Evolutionary conservation across 768 basidiomycete genomes (phyloP).

Genomic region (Trametopsis cervina): DNA sequence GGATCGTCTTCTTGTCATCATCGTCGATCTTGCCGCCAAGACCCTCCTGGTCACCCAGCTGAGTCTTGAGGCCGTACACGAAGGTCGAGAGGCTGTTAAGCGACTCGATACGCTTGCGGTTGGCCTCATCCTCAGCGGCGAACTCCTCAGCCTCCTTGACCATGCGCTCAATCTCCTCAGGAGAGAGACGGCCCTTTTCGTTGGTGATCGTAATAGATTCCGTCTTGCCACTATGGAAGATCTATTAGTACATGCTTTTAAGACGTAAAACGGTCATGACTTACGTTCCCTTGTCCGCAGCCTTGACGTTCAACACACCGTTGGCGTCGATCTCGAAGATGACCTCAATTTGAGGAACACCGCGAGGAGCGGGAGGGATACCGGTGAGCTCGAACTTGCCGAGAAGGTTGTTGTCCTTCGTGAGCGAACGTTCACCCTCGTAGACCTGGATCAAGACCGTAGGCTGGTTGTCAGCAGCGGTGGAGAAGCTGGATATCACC

Average conservation of each 20-base stretch:
- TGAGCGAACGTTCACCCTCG: conserved; percentile 95
- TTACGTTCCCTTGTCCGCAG: conserved; percentile 85
- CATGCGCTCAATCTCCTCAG: conserved; percentile 86
- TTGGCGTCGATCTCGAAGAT: conserved; percentile 64
- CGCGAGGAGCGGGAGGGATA: conserved; percentile 93
- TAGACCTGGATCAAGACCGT: conserved; percentile 96
- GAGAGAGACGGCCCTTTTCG: conserved; percentile 76
- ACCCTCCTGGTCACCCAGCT: conserved; percentile 81
- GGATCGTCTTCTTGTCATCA: conserved; percentile 79
- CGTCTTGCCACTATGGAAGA: conserved; percentile 62
- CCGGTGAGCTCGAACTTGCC: conserved; percentile 93
- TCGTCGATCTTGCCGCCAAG: conserved; percentile 83
- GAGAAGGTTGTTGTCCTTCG: conserved; percentile 97
- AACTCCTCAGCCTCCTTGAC: conserved; percentile 90
- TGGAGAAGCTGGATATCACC: conserved; percentile 44
- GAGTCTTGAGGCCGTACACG: conserved; percentile 82
- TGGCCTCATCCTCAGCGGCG: conserved; percentile 67
- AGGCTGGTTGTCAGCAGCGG: conserved; percentile 87
- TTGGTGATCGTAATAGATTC: conserved; percentile 92
- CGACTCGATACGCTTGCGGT: conserved; percentile 80
- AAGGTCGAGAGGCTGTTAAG: conserved; percentile 76
- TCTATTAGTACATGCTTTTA: too few species aligned
- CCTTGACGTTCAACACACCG: conserved; percentile 77
- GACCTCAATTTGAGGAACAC: conserved; percentile 96
- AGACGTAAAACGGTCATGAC: too few species aligned